Evolutionary conservation across 1,284 basidiomycete genomes (phyloP).

Genomic region (Puccinia polysora): DNA sequence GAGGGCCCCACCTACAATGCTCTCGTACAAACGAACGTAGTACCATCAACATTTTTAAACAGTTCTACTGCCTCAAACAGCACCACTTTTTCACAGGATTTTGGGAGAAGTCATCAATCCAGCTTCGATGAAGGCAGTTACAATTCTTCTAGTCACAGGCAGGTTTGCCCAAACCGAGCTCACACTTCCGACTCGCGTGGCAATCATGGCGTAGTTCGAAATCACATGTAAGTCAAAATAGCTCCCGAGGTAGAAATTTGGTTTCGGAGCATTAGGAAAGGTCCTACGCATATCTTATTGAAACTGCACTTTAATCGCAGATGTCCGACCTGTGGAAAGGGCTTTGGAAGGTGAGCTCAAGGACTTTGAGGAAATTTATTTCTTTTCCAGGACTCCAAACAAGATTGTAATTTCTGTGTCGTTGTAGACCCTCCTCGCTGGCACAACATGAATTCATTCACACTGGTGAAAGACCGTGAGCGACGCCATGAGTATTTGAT

Average conservation of each 20-base stretch:
- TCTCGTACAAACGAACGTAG: neutral
- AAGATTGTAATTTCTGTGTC: neutral
- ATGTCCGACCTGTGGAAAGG: slow-evolving; percentile 41
- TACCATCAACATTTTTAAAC: neutral
- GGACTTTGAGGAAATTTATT: neutral
- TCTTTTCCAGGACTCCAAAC: neutral
- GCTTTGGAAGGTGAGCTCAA: slow-evolving; percentile 39
- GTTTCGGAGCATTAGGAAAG: neutral
- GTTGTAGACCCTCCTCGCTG: slow-evolving; percentile 34
- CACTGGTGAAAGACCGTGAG: slow-evolving; percentile 43
- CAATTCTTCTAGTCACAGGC: neutral
- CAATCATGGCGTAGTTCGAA: slow-evolving; percentile 22
- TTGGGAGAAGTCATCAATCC: neutral
- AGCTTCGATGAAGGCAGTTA: neutral
- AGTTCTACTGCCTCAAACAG: neutral
- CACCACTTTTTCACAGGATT: neutral
- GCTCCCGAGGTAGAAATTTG: neutral
- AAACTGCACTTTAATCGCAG: neutral
- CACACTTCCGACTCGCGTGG: slow-evolving; percentile 9
- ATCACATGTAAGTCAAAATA: slow-evolving; percentile 25
- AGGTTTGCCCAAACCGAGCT: slow-evolving; percentile 13
- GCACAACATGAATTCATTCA: slow-evolving; percentile 43
- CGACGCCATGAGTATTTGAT: neutral
- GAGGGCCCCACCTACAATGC: neutral
- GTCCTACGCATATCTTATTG: neutral